Evolutionary conservation across 2,329 filamentous ascomycete genomes (phyloP).

Genomic region (Falciphora oryzae): DNA sequence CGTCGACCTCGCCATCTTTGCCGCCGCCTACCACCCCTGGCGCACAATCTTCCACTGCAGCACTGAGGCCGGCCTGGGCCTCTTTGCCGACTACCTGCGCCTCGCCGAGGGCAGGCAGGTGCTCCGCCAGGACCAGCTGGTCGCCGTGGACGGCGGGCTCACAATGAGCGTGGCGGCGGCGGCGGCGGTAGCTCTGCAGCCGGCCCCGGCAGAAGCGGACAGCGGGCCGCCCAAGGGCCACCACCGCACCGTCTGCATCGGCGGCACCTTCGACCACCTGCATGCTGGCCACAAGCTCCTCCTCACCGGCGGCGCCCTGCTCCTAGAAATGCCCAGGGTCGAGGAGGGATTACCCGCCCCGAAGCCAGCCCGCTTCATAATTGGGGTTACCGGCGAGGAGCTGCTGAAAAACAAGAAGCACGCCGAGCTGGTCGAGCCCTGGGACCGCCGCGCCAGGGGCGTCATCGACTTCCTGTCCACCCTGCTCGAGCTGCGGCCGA

Average conservation of each 20-base stretch:
- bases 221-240: not conserved
- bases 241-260: constrained; percentile 67
- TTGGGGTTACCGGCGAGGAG: constrained; percentile 85
- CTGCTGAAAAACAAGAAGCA: constrained; percentile 87
- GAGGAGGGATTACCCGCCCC: constrained; percentile 18
- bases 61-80: constrained; percentile 55
- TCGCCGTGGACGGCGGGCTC: constrained; percentile 47
- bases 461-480: constrained; percentile 69
- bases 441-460: constrained; percentile 64
- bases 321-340: constrained; percentile 44
- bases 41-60: constrained; percentile 59
- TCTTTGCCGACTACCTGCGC: constrained; percentile 45
- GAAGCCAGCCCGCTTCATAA: constrained; percentile 54
- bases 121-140: constrained; percentile 44
- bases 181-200: constrained; percentile 5
- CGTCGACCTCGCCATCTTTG: constrained; percentile 35
- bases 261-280: constrained; percentile 94
- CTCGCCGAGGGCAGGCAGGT: constrained; percentile 41
- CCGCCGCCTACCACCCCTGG: constrained; percentile 53
- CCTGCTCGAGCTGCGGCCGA: constrained; percentile 41
- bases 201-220: constrained; percentile 14
- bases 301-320: constrained; percentile 76
- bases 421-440: constrained; percentile 72
- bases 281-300: constrained; percentile 96
- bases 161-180: constrained; percentile 32